Evolutionary conservation across 805 yeast species (phyloP), one percentile per base, ranked within the genome.

Genomic region (Metschnikowia henanensis): DNA sequence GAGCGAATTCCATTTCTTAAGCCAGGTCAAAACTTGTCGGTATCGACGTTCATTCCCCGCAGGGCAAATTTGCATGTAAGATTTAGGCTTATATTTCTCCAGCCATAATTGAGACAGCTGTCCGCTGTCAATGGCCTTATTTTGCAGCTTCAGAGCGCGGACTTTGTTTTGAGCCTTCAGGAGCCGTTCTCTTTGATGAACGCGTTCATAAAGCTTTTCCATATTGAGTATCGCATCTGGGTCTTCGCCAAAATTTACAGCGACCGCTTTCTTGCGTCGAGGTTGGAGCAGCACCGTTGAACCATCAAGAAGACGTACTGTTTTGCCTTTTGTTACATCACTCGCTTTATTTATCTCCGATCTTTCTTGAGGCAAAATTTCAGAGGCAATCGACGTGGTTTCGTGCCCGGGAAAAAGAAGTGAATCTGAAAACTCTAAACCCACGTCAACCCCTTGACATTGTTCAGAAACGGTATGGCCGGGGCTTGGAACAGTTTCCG

Each of bases 31-130:
- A 2, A 71, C 56, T 18, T 50, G 49, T 35, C 76, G 56, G 46
- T 66, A 70, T 47, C 59, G 73, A 33, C 56, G 61, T 47, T 72
- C 76, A 49, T 72, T 71, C n/a, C 76, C 76, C 2, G 72, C 75
- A 0, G 73, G 61, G 47, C 75, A 70, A 32, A 72, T 55, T 37
- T 68, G 64, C 10, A 70, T 39, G 47, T 62, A 71, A 17, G 51
- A 46, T 12, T 41, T 46, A 4, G 76, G 76, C 23, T 64, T 51
- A 47, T 71, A 71, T 53, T 70, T 70, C 30, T 71, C 75, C 2
- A 72, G 53, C 75, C 75, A 71, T 21, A 60, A 42, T 25, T 52
- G 54, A 15, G 50, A 28, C 37, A 20, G 23, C 5, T 16, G 16
- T 8, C 30, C 23, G 13, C 20, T 22, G 9, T 19, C 37, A 13